Percentiles rank a stretch among this genome's conserved stretches.
phyloP scores from a whole-genome alignment of 2,329 filamentous ascomycete species.

The Cercospora sojina region DNA sequence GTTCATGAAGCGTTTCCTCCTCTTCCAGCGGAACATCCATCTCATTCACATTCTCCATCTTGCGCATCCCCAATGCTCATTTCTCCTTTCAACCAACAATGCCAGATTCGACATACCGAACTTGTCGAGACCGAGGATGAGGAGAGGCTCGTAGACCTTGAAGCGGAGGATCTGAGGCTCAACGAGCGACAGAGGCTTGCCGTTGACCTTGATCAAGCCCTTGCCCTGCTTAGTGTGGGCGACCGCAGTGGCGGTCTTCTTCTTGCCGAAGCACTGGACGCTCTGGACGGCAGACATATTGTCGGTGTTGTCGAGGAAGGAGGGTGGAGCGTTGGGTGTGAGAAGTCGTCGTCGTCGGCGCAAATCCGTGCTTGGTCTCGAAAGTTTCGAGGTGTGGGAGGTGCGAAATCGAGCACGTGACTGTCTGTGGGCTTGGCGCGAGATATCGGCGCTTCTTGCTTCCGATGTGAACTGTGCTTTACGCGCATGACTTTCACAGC shows the following conservation, averaged over 20 bases:
- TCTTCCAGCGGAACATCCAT: neutral
- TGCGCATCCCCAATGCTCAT: neutral
- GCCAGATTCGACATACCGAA: slow-evolving; percentile 58
- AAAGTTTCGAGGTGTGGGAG: slow-evolving; percentile 8
- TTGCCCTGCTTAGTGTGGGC: slow-evolving; percentile 89
- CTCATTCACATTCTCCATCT: neutral
- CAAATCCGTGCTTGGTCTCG: slow-evolving; percentile 3
- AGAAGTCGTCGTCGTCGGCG: slow-evolving; percentile 19
- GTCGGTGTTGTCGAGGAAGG: slow-evolving; percentile 15
- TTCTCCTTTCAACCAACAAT: neutral
- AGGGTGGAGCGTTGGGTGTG: slow-evolving; percentile 14
- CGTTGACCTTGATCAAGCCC: slow-evolving; percentile 98
- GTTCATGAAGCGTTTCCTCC: slow-evolving; percentile 9
- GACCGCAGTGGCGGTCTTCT: slow-evolving; percentile 67
- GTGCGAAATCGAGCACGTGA: slow-evolving; percentile 8
- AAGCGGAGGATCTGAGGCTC: slow-evolving; percentile 97
- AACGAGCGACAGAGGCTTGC: slow-evolving; percentile 88
- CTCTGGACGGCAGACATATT: slow-evolving; percentile 66
- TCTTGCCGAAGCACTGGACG: slow-evolving; percentile 96
- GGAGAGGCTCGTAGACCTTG: slow-evolving; percentile 99
- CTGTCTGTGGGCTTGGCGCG: slow-evolving; percentile 11
- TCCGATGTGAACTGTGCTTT: neutral
- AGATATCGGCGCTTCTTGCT: neutral
- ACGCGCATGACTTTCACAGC: neutral
- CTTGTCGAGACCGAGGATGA: slow-evolving; percentile 96